Percentiles rank a stretch among this genome's conserved stretches.
Evolutionary conservation across 2,329 filamentous ascomycete species (phyloP).

Genomic region (Epichloe sp.): DNA sequence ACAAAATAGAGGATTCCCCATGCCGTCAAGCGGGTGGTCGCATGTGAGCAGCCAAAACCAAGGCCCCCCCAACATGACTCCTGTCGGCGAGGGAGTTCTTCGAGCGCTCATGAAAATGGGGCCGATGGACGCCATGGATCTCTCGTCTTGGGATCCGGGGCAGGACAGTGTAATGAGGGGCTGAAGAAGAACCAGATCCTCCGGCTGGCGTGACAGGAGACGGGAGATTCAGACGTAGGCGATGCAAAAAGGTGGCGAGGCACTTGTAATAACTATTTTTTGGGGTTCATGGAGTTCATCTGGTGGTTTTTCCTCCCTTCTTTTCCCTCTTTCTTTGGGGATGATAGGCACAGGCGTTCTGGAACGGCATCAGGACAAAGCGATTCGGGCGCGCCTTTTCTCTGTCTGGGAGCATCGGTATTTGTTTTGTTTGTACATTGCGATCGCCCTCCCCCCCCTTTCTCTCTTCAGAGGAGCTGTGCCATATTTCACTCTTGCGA

Average conservation of each 20-base stretch:
- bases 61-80: slow-evolving; percentile 29
- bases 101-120: slow-evolving; percentile 45
- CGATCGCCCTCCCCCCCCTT: too few species aligned
- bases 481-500: too few species aligned
- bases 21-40: slow-evolving; percentile 32
- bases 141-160: slow-evolving; percentile 32
- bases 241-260: neutral
- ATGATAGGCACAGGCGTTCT: too few species aligned
- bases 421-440: too few species aligned
- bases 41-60: slow-evolving; percentile 25
- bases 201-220: neutral
- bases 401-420: too few species aligned
- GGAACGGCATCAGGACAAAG: too few species aligned
- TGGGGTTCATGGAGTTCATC: too few species aligned
- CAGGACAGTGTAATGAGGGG: slow-evolving; percentile 14
- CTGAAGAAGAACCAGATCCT: neutral
- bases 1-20: slow-evolving; percentile 23
- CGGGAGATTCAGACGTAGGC: neutral
- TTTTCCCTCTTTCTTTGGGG: too few species aligned
- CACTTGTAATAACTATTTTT: too few species aligned
- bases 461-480: too few species aligned
- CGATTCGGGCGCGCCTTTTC: too few species aligned
- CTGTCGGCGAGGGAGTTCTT: slow-evolving; percentile 43
- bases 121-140: slow-evolving; percentile 47
- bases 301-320: too few species aligned